Evolutionary conservation across 495 filamentous ascomycete genomes (phyloP), one percentile per base, ranked within the genome.

Genomic region (Astrothelium subdiscretum): DNA sequence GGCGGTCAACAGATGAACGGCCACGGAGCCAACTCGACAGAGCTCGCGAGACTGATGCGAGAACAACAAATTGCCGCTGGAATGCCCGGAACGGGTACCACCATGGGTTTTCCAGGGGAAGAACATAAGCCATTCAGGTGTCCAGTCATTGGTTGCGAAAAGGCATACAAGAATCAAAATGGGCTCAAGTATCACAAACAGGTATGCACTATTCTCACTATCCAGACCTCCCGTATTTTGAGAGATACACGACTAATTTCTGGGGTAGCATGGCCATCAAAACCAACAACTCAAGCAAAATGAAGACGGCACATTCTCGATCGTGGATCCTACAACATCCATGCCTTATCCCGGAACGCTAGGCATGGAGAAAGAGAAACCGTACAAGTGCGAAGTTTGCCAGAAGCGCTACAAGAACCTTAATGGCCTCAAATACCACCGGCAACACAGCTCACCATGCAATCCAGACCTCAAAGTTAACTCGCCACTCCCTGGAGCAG

Each of bases 81-180:
- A 18, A 57, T 71, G 3, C 68, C 70, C 18, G 69, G 70, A 13
- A 69, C 69, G 51, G 69, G 73, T 20, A 38, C 66, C 0, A 62
- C 65, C 24, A 27, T 69, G 27, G 70, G 68, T 27, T 72, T 71
- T 60, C 69, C 66, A 3, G 65, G 62, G 22, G 72, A 76, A 63
- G 91, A 97, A 67, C 87, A 90, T 65, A 99, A 97, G 76, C 94
- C 94, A 0, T 97, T 95, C 81, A 87, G 88, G 69, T 99, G 94
- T 72, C 94, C 95, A 10, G 94, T 99, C 48, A 95, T 97, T 69
- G 94, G 94, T 20, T 99, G 94, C 70, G 94, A 99, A 73, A 99
- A 99, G 79, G 94, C 94, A 15, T 99, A 99, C 74, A 99, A 99
- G 81, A 99, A 99, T 73, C 94, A 97, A 69, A 99, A 99, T 68